These are phyloP conservation scores for Funneliformis mosseae DNA, from an alignment of 192 early-diverging fungal species.

Conservation along the genomic window DNA sequence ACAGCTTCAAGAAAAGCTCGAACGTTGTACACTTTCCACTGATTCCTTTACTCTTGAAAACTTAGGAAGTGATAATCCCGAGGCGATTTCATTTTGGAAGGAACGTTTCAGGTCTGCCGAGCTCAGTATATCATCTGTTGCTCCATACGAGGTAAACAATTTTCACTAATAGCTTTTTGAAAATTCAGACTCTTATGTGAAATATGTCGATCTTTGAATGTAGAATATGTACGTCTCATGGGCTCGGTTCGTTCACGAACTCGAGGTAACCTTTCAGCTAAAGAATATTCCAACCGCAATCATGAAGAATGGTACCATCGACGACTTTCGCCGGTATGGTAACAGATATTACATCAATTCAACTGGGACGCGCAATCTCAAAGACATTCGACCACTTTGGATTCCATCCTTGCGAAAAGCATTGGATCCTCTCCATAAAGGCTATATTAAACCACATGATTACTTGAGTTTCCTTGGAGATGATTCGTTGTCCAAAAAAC, in stretches of 20 bases:
- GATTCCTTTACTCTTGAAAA: conserved; percentile 2
- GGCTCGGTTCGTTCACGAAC: conserved; percentile 30
- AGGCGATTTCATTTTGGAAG: conserved; percentile 28
- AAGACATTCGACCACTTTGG: conserved; percentile 21
- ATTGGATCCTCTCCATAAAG: conserved; percentile 27
- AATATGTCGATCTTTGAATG: background rate
- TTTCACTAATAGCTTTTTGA: background rate
- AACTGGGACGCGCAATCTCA: background rate
- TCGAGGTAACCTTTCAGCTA: conserved; percentile 3
- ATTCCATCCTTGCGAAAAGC: conserved; percentile 14
- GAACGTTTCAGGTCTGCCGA: conserved; percentile 8
- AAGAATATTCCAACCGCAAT: conserved; percentile 30
- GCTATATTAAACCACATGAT: conserved; percentile 31
- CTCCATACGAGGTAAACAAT: conserved; percentile 19
- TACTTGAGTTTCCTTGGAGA: conserved; percentile 11
- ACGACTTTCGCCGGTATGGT: conserved; percentile 8
- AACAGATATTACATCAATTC: conserved; percentile 21
- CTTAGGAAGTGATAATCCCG: conserved; percentile 11
- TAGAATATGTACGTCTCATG: conserved; percentile 31
- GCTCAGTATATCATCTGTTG: conserved; percentile 19
- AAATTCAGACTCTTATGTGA: background rate
- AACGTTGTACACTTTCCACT: conserved; percentile 13
- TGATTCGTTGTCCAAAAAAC: background rate
- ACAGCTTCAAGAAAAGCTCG: conserved; percentile 27
- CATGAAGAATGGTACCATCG: background rate